Evolutionary conservation across 257 asterid genomes (phyloP).

Genomic region (Verbena officinalis): DNA sequence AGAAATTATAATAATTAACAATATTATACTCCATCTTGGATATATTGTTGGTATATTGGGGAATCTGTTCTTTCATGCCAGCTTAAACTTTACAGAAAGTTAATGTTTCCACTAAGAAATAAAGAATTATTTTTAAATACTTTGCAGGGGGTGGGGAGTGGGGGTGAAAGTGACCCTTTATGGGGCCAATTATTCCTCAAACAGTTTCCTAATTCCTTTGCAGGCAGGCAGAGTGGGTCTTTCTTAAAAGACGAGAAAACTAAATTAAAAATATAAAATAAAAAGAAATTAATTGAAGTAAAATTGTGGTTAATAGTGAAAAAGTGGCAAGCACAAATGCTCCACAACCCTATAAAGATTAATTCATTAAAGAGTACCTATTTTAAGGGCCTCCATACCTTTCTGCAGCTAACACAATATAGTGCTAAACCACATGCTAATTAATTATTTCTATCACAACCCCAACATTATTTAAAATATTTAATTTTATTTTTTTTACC

Average conservation of each 20-base stretch:
- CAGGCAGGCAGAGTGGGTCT: conserved; percentile 34
- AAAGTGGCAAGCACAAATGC: conserved; percentile 25
- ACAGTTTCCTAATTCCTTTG: conserved; percentile 38
- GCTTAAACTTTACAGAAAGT: conserved; percentile 47
- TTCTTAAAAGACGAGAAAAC: conserved; percentile 40
- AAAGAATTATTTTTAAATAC: conserved; percentile 13
- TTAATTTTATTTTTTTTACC: not conserved
- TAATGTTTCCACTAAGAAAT: conserved; percentile 45
- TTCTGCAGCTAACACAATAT: conserved; percentile 35
- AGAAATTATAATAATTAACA: no score
- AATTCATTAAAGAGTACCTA: conserved; percentile 21
- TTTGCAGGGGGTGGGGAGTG: conserved; percentile 30
- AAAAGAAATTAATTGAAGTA: no score
- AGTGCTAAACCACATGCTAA: conserved; percentile 46
- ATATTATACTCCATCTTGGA: not conserved
- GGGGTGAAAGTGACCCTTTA: conserved; percentile 41
- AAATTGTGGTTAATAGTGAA: not conserved
- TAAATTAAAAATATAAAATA: no score
- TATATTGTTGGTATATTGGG: conserved; percentile 25
- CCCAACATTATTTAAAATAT: not conserved
- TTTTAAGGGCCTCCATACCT: conserved; percentile 34
- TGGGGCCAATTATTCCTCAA: conserved; percentile 44
- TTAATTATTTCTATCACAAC: conserved; percentile 19
- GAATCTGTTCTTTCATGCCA: conserved; percentile 43
- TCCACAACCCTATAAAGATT: conserved; percentile 37